Base-by-base conservation (phyloP, 2,329 filamentous ascomycete genomes). In the Cercospora janseana region DNA sequence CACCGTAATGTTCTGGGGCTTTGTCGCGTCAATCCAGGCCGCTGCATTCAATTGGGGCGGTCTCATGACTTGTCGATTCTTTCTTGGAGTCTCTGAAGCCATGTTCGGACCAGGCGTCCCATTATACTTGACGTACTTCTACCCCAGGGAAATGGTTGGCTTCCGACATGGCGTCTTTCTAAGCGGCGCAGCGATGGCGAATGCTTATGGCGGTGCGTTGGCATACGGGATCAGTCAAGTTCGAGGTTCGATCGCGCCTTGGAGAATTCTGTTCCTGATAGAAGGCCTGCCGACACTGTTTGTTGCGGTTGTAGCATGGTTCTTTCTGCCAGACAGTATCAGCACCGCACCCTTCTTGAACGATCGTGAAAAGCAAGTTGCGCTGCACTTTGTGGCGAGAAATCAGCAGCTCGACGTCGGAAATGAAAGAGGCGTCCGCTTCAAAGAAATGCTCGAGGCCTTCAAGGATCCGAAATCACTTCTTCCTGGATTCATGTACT, bases 201-300 rank as follows among this genome's bases (percentile, higher is more conserved):
- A 88, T 32, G 85, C 83, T 1, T 91, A 94, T 64, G 87, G 88
- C 0, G 83, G 83, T 2, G 82, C 81, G 3, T 63, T 77, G 6
- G 82, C 82, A 1, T 85, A 82, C 51, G 80, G 77, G 4, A 85
- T 87, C 63, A 82, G 81, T 6, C 78, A 79, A 21, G 80, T 82
- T 9, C 73, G 78, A 59, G 71, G 74, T 2, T 64, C 72, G 12
- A 66, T 87, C 34, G 75, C 79, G 2, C 79, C 76, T 49, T 89
- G 86, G 86, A 76, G 81, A 27, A 70, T 79, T 2, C 58, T 80
- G 3, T 80, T 80, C 53, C 69, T 86, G 4, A 78, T 86, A 4
- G 83, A 87, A 67, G 83, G 83, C 6, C 64, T 82, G 6, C 82
- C 83, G 1, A 80, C 78, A 6, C 64, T 83, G 7, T 56, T 79